phyloP scores from a whole-genome alignment of 441 rosid genomes.

The Eutrema salsugineum region DNA sequence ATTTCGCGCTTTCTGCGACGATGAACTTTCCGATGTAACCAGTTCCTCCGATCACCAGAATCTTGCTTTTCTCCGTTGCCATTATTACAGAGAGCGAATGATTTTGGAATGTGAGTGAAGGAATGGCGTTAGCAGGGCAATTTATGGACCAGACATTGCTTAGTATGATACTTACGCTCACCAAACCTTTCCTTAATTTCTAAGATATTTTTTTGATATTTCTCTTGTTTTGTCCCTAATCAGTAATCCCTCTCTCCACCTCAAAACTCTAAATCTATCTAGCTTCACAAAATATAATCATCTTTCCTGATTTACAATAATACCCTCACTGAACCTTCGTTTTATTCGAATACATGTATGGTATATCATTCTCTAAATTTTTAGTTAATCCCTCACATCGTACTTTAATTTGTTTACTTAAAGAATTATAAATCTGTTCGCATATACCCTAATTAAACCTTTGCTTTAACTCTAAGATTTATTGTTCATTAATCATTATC shows the following conservation, averaged over 20 bases:
- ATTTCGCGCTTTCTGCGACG: constrained; percentile 39
- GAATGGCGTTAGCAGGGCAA: neutral
- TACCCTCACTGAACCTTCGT: too few relatives aligned
- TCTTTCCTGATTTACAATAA: too few relatives aligned
- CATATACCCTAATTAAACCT: too few relatives aligned
- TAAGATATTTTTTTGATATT: neutral
- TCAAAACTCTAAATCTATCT: neutral
- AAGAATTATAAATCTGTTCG: too few relatives aligned
- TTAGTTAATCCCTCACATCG: too few relatives aligned
- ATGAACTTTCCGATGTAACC: constrained; percentile 56
- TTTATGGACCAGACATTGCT: constrained; percentile 9
- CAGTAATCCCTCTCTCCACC: neutral
- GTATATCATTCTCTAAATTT: too few relatives aligned
- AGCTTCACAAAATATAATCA: neutral
- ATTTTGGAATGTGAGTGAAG: neutral
- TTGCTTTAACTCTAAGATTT: too few relatives aligned
- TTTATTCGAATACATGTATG: too few relatives aligned
- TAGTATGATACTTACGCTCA: constrained; percentile 1
- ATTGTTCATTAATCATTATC: too few relatives aligned
- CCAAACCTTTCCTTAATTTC: neutral
- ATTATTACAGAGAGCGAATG: neutral
- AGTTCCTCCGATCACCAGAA: constrained; percentile 56
- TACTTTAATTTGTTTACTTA: too few relatives aligned
- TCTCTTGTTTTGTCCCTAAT: neutral
- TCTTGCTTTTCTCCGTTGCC: constrained; percentile 36